phyloP scores from a whole-genome alignment of 495 filamentous ascomycete species.

The Ramalina peruviana region DNA sequence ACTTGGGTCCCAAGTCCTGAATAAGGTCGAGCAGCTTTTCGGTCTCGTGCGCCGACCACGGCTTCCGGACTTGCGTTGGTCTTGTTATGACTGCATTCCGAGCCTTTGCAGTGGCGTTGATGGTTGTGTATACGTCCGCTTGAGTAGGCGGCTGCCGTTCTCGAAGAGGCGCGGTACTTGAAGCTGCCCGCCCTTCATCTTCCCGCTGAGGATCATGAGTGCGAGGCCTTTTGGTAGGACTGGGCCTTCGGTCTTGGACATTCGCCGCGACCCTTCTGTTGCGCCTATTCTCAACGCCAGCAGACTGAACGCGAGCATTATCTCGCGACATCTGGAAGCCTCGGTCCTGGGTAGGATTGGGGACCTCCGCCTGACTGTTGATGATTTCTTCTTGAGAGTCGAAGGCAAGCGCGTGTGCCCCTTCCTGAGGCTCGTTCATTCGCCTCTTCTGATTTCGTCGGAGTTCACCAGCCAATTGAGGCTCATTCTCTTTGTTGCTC shows the following conservation, averaged over 20 bases:
- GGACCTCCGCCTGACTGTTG: slow-evolving; percentile 7
- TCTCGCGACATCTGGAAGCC: slow-evolving; percentile 7
- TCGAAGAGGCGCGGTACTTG: slow-evolving; percentile 1
- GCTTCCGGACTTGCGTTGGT: slow-evolving; percentile 29
- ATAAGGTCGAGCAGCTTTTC: slow-evolving; percentile 36
- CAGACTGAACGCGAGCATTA: not conserved
- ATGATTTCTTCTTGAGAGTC: slow-evolving; percentile 12
- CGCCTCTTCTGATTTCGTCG: slow-evolving; percentile 2
- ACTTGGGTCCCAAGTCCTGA: slow-evolving; percentile 34
- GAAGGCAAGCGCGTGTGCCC: slow-evolving; percentile 17
- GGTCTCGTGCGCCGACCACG: slow-evolving; percentile 35
- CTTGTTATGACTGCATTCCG: not conserved
- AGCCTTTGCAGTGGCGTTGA: slow-evolving; percentile 10
- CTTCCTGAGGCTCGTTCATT: slow-evolving; percentile 23
- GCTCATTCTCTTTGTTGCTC: slow-evolving; percentile 16
- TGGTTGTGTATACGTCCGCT: slow-evolving; percentile 1
- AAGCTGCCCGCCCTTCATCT: slow-evolving; percentile 6
- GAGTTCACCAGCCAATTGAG: not conserved
- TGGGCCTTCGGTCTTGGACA: not conserved
- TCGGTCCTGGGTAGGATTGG: slow-evolving; percentile 10
- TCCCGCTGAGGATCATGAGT: not conserved
- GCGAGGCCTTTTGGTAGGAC: not conserved
- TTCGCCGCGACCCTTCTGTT: not conserved
- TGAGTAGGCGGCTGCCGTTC: slow-evolving; percentile 3
- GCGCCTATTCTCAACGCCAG: not conserved